Conservation (phyloP, 208 protist species). For the Leishmania tarentolae region DNA sequence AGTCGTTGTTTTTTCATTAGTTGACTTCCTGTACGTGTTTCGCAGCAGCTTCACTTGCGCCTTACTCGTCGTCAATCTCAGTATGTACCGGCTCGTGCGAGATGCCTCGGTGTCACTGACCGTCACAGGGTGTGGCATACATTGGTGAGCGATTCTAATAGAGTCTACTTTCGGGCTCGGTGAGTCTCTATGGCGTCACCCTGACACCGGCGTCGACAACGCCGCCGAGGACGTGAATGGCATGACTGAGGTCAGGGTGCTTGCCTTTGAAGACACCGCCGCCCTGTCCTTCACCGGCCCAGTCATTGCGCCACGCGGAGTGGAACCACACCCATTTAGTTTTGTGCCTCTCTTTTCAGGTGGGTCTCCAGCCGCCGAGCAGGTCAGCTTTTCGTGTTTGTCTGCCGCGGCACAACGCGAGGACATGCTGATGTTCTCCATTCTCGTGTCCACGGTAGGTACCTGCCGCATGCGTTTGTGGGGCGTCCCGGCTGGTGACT, state of each 20-base stretch:
- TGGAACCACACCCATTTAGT: conserved; percentile 52
- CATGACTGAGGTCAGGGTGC: not conserved
- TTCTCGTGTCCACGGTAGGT: conserved; percentile 29
- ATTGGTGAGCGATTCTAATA: too few species aligned
- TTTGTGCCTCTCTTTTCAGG: conserved; percentile 33
- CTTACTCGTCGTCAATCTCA: too few species aligned
- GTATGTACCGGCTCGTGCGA: too few species aligned
- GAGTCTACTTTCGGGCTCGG: too few species aligned
- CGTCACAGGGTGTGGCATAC: too few species aligned
- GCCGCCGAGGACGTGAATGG: too few species aligned
- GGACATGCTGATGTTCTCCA: conserved; percentile 32
- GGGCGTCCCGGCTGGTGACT: conserved; percentile 44
- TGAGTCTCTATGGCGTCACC: too few species aligned
- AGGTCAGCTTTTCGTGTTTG: not conserved
- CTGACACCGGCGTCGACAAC: too few species aligned
- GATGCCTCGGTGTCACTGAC: too few species aligned
- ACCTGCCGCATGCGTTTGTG: conserved; percentile 30
- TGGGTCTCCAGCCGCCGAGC: conserved; percentile 10
- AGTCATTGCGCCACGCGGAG: conserved; percentile 10
- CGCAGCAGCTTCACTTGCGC: too few species aligned
- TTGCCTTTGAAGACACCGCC: not conserved
- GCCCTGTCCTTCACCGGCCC: not conserved
- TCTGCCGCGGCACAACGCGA: not conserved
- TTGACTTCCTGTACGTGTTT: too few species aligned
- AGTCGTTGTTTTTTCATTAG: too few species aligned